Evolutionary conservation across 768 basidiomycete species (phyloP), one percentile per base, ranked within the genome.

Genomic region (Lyophyllum semitale): DNA sequence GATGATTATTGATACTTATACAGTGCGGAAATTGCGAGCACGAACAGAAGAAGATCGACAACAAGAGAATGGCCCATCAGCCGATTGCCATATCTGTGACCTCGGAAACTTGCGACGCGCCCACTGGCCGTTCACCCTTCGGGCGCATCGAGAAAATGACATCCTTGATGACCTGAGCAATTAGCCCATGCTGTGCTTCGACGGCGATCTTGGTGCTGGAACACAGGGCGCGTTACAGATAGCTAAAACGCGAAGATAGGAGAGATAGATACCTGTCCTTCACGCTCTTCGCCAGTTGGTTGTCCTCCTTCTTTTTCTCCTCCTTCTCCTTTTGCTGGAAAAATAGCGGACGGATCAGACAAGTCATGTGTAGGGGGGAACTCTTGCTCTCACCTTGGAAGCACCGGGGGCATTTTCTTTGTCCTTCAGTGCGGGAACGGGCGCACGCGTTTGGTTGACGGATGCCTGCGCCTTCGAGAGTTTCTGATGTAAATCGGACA

Each of bases 161-260:
- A 59, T 96, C 94, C 68, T 98, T 98, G 67, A 98, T 80, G 5
- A 96, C 85, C 67, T 98, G 95, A 2, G 94, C 80, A 57, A 97
- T 94, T 51, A 98, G 83, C 1, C 94, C 95, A 62, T 98, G 95
- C 62, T 96, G 93, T 1, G 91, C 91, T 67, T 98, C 95, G 4
- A 88, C 81, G 0, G 94, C 87, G 51, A 98, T 93, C 64, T 91
- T 94, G 37, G 85, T 87, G 68, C 95, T 98, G 63, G 25, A 43
- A 49, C 49, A 33, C 11, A 27, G 4, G 32, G 20, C 23, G 41
- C 59, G 3, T 26, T 27, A 32, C 25, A 23, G 6, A 48, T 37
- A 12, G 43, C 25, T 54, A n/a, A 40, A 45, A 18, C 30, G 9
- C 51, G 12, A 20, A 51, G 22, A 32, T 44, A n/a, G 30, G 30